These are phyloP conservation scores for Angomonas deanei DNA, from an alignment of 208 protist genomes.

Conservation along the genomic window DNA sequence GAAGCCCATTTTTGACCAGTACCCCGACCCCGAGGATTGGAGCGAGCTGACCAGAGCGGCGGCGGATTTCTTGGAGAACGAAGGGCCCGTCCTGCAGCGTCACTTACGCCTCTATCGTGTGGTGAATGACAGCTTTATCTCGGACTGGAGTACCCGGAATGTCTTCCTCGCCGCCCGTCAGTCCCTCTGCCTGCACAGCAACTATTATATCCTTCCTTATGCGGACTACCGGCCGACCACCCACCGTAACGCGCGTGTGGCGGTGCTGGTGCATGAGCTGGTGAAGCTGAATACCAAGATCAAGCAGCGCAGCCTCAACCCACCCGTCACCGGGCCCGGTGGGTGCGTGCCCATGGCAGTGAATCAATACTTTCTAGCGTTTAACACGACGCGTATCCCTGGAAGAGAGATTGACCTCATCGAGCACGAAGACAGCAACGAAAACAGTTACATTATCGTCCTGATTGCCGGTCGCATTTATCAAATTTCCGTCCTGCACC, in stretches of 20 bases:
- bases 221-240: slow-evolving; percentile 40
- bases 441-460: slow-evolving; percentile 67
- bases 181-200: slow-evolving; percentile 78
- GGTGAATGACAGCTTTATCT: slow-evolving; percentile 64
- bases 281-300: slow-evolving; percentile 59
- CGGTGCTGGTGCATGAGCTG: slow-evolving; percentile 51
- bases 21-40: slow-evolving; percentile 34
- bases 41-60: slow-evolving; percentile 32
- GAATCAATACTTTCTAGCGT: slow-evolving; percentile 76
- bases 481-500: slow-evolving; percentile 43
- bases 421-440: slow-evolving; percentile 36
- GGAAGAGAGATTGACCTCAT: slow-evolving; percentile 70
- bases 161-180: slow-evolving; percentile 76
- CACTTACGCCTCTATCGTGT: slow-evolving; percentile 66
- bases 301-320: slow-evolving; percentile 50
- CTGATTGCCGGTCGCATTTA: slow-evolving; percentile 68
- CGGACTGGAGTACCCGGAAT: slow-evolving; percentile 86
- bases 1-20: slow-evolving; percentile 36
- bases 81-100: slow-evolving; percentile 69
- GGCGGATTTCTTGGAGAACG: slow-evolving; percentile 62
- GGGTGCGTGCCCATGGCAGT: slow-evolving; percentile 76
- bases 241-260: slow-evolving; percentile 55
- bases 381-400: slow-evolving; percentile 82
- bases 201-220: slow-evolving; percentile 85
- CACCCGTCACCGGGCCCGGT: slow-evolving; percentile 38